A percentile compares a stretch with the other conserved stretches of the same genome.
These are phyloP conservation scores for Aotearoamyces nothofagi DNA, from an alignment of 2,329 filamentous ascomycete genomes.

Conservation along the genomic window DNA sequence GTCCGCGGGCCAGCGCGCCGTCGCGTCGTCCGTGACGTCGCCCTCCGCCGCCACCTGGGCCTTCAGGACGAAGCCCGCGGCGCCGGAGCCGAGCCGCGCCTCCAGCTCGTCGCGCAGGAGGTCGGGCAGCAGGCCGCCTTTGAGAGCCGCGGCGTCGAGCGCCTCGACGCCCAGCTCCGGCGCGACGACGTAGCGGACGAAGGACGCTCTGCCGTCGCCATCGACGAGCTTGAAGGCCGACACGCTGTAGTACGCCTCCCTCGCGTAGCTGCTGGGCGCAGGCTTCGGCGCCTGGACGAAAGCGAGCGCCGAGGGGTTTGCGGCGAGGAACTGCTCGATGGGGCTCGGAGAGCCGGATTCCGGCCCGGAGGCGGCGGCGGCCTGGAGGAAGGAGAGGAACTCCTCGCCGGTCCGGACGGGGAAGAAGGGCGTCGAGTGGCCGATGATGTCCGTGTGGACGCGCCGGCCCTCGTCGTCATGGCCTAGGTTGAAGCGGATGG, in stretches of 20 bases:
- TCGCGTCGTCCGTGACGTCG: slow-evolving; percentile 31
- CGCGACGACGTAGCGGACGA: slow-evolving; percentile 31
- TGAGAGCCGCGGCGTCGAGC: slow-evolving; percentile 23
- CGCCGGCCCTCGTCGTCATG: slow-evolving; percentile 20
- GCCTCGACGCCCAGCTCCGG: slow-evolving; percentile 27
- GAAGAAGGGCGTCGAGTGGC: slow-evolving; percentile 35
- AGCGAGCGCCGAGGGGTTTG: slow-evolving; percentile 28
- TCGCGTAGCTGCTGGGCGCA: slow-evolving; percentile 30
- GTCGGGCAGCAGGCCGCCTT: slow-evolving; percentile 18
- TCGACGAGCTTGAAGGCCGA: slow-evolving; percentile 32
- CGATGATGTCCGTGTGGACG: slow-evolving; percentile 39
- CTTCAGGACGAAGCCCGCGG: slow-evolving; percentile 29
- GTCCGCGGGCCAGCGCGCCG: slow-evolving; percentile 35
- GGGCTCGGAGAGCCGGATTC: slow-evolving; percentile 14
- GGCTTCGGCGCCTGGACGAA: slow-evolving; percentile 35
- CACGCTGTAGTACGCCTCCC: slow-evolving; percentile 30
- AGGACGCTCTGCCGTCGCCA: slow-evolving; percentile 25
- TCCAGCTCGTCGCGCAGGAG: slow-evolving; percentile 34
- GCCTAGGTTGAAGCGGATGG: slow-evolving; percentile 30
- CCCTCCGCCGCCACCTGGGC: slow-evolving; percentile 33
- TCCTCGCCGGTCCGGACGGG: slow-evolving; percentile 34
- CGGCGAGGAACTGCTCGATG: slow-evolving; percentile 26
- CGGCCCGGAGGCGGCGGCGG: slow-evolving; percentile 17
- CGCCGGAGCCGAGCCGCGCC: slow-evolving; percentile 19
- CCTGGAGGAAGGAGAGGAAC: slow-evolving; percentile 32